Conservation (phyloP, 2,329 filamentous ascomycete genomes). For the Pyricularia pennisetigena region DNA sequence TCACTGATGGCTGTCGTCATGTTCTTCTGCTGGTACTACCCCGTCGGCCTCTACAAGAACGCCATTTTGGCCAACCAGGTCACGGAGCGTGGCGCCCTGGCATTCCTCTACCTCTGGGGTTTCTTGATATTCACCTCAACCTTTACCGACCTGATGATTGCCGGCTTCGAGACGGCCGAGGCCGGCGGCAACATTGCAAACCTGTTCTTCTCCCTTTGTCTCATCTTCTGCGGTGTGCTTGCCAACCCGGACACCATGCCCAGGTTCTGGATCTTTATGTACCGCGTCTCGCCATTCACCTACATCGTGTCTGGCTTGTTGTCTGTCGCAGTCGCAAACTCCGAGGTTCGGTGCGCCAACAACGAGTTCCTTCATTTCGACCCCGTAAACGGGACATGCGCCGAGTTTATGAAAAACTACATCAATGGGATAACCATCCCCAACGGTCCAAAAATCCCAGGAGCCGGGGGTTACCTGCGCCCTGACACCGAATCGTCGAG, state of each 20-base stretch:
- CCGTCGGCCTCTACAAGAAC: constrained; percentile 53
- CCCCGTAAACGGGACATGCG: constrained; percentile 56
- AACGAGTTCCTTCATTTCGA: constrained; percentile 55
- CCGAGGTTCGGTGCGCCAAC: constrained; percentile 39
- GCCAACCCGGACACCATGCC: constrained; percentile 48
- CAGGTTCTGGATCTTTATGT: constrained; percentile 73
- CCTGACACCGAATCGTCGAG: constrained; percentile 23
- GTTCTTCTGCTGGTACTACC: constrained; percentile 62
- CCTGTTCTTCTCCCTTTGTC: constrained; percentile 50
- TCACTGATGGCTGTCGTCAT: constrained; percentile 53
- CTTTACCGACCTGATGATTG: constrained; percentile 55
- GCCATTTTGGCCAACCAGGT: constrained; percentile 40
- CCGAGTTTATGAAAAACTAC: constrained; percentile 49
- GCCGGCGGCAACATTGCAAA: constrained; percentile 58
- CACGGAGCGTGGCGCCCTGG: constrained; percentile 49
- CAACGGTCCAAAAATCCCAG: constrained; percentile 16
- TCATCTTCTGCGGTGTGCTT: constrained; percentile 59
- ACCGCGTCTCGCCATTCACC: constrained; percentile 55
- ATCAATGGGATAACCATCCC: constrained; percentile 19
- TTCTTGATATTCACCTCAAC: constrained; percentile 61
- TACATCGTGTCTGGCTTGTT: constrained; percentile 62
- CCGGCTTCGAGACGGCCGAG: constrained; percentile 55
- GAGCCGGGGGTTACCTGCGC: constrained; percentile 35
- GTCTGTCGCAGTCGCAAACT: constrained; percentile 50
- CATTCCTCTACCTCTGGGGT: constrained; percentile 54